Base-by-base conservation (phyloP, 805 yeast genomes). In the Spathaspora hagerdaliae region DNA sequence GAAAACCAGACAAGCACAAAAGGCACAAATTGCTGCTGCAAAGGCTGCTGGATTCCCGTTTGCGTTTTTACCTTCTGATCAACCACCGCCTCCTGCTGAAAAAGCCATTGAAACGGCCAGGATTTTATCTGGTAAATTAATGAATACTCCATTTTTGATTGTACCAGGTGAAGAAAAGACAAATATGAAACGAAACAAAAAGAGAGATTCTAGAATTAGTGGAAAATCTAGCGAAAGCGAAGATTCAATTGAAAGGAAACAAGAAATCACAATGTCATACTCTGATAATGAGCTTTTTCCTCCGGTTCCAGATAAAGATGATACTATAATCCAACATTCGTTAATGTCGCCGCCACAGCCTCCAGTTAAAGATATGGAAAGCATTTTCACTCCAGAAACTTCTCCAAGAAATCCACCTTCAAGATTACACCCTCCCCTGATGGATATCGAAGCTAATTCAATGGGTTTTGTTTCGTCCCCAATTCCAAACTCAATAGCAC, bases 11-110 rank as follows among this genome's bases (percentile, higher is more conserved):
- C 38, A 39, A 47, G 38, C 39, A 50, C 40, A 43, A 45, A 44
- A 45, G 24, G 51, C 51, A 3, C 49, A 45, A 35, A 27, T 45
- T n/a, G 51, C 51, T 5, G 51, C 51, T 9, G 51, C 51, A 2
- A 36, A 45, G 38, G 51, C 48, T 7, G 51, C 46, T n/a, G 51
- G 51, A 35, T 48, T 48, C 31, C 44, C 48, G 31, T 45, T 45
- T 36, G 39, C 51, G 10, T 31, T 45, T 13, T 39, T 48, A 14
- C 38, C 44, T 6, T 10, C 44, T 13, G 41, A 45, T 42, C 41
- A 32, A 31, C 42, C 42, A n/a, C 39, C 46, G 8, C 52, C 50
- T 8, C 43, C 38, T 12, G 43, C 39, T 32, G 39, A 39, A 31
- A 12, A 39, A 7, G 41, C 41, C 6, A 26, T 27, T 8, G 41